These are phyloP conservation scores for Anacardium occidentale DNA, from an alignment of 345 rosid species.

Conservation along the genomic window DNA sequence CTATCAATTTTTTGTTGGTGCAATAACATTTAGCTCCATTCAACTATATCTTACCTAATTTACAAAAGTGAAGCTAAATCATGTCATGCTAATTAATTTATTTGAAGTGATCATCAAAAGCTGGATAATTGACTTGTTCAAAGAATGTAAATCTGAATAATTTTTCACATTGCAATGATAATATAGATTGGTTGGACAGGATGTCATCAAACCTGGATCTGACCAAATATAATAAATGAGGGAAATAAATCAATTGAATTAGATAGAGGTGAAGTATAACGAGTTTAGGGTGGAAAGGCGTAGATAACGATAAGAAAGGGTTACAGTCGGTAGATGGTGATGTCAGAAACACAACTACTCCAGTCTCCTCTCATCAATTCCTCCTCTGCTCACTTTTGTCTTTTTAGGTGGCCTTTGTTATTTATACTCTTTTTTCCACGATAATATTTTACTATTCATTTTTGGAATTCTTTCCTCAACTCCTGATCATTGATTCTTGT, in stretches of 20 bases:
- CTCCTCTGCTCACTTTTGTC: not conserved
- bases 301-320: no score
- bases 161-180: no score
- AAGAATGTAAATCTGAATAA: not conserved
- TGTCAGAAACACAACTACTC: not conserved
- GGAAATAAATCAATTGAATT: no score
- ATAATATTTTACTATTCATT: no score
- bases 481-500: no score
- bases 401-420: not conserved
- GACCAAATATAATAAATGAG: not conserved
- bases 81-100: not conserved
- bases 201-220: not conserved
- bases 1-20: not conserved
- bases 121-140: not conserved
- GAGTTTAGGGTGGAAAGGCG: no score
- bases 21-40: not conserved
- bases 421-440: not conserved
- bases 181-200: not conserved
- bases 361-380: not conserved
- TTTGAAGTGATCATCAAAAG: no score
- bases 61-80: not conserved
- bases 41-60: not conserved
- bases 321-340: conserved; percentile 1
- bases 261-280: no score
- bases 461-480: no score